Percentiles rank a stretch among this genome's conserved stretches.
Conservation (phyloP, 768 basidiomycete species). For the Coprinopsis cinerea region DNA sequence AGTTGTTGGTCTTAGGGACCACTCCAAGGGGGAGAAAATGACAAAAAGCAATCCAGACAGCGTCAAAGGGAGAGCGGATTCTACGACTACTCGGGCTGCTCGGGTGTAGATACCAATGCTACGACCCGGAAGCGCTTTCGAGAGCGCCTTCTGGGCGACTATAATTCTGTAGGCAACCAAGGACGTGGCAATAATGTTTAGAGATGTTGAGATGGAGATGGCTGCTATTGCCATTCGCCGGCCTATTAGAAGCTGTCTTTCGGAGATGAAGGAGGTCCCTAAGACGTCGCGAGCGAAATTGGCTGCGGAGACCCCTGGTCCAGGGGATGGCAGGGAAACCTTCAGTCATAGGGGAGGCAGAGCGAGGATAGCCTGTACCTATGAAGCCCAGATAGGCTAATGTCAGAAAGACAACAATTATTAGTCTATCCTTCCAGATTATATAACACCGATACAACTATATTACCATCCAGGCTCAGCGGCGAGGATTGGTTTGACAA, state of each 20-base stretch:
- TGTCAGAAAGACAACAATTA: neutral
- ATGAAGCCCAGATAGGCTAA: neutral
- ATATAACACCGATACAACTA: neutral
- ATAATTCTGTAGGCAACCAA: neutral
- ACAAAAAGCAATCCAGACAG: neutral
- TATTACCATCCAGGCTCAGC: neutral
- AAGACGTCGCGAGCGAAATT: too few species aligned
- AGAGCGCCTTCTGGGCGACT: neutral
- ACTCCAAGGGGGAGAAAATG: neutral
- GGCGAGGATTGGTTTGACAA: neutral
- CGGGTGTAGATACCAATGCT: neutral
- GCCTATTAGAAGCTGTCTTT: too few species aligned
- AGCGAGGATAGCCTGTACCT: neutral
- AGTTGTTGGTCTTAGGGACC: too few species aligned
- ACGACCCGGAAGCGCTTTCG: neutral
- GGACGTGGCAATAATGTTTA: too few species aligned
- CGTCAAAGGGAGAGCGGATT: neutral
- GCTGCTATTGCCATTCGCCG: too few species aligned
- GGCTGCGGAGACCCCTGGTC: too few species aligned
- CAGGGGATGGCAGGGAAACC: neutral
- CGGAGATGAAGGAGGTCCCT: too few species aligned
- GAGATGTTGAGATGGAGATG: too few species aligned
- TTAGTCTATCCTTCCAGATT: neutral
- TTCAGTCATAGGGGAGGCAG: neutral
- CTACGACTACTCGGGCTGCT: neutral